Evolutionary conservation across 768 basidiomycete genomes (phyloP), one percentile per base, ranked within the genome.

Genomic region (Collybia mongolica): DNA sequence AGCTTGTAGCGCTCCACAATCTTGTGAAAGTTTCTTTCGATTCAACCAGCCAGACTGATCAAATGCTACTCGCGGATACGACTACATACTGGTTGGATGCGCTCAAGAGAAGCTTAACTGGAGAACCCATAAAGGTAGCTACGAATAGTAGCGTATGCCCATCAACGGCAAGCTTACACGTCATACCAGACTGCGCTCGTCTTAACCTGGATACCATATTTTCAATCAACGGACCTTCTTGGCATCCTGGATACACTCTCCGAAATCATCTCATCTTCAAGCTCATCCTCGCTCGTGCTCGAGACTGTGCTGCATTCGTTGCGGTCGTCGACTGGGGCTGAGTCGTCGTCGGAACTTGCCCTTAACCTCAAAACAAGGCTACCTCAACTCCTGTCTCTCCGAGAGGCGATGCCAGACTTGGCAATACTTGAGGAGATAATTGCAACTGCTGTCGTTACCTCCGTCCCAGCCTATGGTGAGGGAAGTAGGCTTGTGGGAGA

Each of bases 151-250:
- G 7, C 22, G 29, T 20, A 8, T 2, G 1, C 39, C 19, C 18
- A 7, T 1, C 7, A 9, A 23, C 39, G 37, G 6, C 23, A 14
- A 29, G 15, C 28, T n/a, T 8, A 29, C 14, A n/a, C 19, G 26
- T 23, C 15, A 20, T 15, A 28, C 32, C 57, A 75, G 65, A 45
- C 57, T 42, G 48, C 39, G 49, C 58, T 43, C 12, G 64, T 67
- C 2, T 55, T 65, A 2, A 52, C 77, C 12, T 91, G 88, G 88
- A 68, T 86, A 38, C 72, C 68, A 36, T 86, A 78, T 57, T 73
- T 86, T 56, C 61, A 68, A 5, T 58, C 65, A 2, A 55, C 66
- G 2, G 72, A 74, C 14, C 60, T 83, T 2, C 65, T 81, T 3
- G 54, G 62, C 5, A 65, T 80, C 5, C 58, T 90, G 9, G 76